Evolutionary conservation across 129 eudicot species (phyloP).

Genomic region (Tagetes erecta): DNA sequence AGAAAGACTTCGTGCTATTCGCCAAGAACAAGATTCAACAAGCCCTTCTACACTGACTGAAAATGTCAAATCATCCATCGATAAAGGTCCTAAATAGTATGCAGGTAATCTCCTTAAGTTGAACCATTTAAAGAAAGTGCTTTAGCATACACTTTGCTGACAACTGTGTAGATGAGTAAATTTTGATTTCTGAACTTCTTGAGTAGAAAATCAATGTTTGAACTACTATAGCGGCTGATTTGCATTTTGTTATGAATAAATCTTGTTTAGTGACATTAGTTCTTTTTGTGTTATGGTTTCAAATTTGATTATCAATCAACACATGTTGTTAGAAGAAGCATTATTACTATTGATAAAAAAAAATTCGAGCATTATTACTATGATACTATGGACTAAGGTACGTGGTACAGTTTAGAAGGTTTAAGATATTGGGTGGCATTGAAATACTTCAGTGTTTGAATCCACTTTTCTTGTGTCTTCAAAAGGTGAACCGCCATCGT

Average conservation of each 20-base stretch:
- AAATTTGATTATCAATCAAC: background rate
- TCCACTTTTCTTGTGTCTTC: slow-evolving; percentile 91
- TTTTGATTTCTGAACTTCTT: slow-evolving; percentile 25
- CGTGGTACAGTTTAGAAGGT: slow-evolving; percentile 81
- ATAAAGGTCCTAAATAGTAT: slow-evolving; percentile 38
- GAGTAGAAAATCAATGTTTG: slow-evolving; percentile 6
- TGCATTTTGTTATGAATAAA: slow-evolving; percentile 8
- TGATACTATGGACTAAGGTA: slow-evolving; percentile 41
- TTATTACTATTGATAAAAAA: slow-evolving; percentile 13
- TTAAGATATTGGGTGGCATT: slow-evolving; percentile 74
- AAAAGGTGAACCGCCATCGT: slow-evolving; percentile 81
- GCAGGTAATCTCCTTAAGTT: slow-evolving; percentile 21
- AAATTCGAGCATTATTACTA: background rate
- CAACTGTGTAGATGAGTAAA: slow-evolving; percentile 19
- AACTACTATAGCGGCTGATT: slow-evolving; percentile 13
- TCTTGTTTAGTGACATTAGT: background rate
- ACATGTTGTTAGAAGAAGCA: slow-evolving; percentile 9
- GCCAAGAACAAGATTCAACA: slow-evolving; percentile 52
- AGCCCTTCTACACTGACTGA: slow-evolving; percentile 32
- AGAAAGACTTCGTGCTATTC: slow-evolving; percentile 64
- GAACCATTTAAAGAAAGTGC: slow-evolving; percentile 5
- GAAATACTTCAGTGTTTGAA: slow-evolving; percentile 66
- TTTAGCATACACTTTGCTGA: slow-evolving; percentile 16
- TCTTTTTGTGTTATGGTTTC: background rate
- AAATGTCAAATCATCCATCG: slow-evolving; percentile 34